phyloP scores from a whole-genome alignment of 352 stramenopile genomes.

The Phytophthora citrophthora region DNA sequence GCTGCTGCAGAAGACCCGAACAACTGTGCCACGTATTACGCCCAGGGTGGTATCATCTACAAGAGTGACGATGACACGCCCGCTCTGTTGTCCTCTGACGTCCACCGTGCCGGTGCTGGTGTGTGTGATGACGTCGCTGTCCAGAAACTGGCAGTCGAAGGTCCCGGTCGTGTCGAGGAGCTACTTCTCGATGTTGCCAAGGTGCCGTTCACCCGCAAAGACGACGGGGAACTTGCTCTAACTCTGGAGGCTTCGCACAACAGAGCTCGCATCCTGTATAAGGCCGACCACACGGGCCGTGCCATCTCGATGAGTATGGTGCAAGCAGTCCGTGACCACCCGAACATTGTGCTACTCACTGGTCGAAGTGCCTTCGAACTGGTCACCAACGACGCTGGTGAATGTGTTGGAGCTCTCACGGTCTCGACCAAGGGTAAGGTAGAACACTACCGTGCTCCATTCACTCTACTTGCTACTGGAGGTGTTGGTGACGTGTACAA shows the following conservation, averaged over 20 bases:
- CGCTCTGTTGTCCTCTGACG: slow-evolving; percentile 86
- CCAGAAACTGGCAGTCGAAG: slow-evolving; percentile 92
- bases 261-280: slow-evolving; percentile 93
- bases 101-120: slow-evolving; percentile 90
- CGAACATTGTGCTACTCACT: slow-evolving; percentile 83
- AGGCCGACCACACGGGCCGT: slow-evolving; percentile 93
- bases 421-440: slow-evolving; percentile 61
- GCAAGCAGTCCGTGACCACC: slow-evolving; percentile 81
- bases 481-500: slow-evolving; percentile 94
- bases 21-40: slow-evolving; percentile 96
- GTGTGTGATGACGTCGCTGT: slow-evolving; percentile 92
- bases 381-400: slow-evolving; percentile 58
- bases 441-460: slow-evolving; percentile 74
- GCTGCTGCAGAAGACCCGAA: slow-evolving; percentile 70
- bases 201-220: slow-evolving; percentile 89
- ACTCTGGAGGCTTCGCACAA: slow-evolving; percentile 94
- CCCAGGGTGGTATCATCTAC: slow-evolving; percentile 97
- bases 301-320: slow-evolving; percentile 94
- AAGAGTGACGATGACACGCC: slow-evolving; percentile 89
- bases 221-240: slow-evolving; percentile 71
- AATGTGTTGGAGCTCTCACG: slow-evolving; percentile 80
- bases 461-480: slow-evolving; percentile 93
- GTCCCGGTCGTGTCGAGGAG: slow-evolving; percentile 89
- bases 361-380: slow-evolving; percentile 80
- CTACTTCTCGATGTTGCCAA: slow-evolving; percentile 88